These are phyloP conservation scores for Hsuehochloa calcarea DNA, from an alignment of 176 grass and related monocot genomes.

Conservation along the genomic window DNA sequence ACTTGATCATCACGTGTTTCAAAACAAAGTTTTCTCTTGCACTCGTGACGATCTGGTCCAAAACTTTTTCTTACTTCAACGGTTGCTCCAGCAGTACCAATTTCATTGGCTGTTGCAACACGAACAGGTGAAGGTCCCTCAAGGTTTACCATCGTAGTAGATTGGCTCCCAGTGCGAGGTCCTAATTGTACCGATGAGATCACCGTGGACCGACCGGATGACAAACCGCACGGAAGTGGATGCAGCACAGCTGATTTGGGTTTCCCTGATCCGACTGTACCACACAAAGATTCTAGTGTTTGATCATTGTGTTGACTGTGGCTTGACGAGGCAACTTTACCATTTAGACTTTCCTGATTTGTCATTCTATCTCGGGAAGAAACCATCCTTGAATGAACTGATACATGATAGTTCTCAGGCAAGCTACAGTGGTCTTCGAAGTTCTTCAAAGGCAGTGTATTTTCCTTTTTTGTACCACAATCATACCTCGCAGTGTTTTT, in stretches of 20 bases:
- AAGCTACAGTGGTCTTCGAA: background rate
- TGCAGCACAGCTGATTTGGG: background rate
- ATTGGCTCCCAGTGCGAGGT: conserved; percentile 10
- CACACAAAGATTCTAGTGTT: background rate
- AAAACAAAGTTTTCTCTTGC: conserved; percentile 40
- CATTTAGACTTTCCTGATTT: conserved; percentile 35
- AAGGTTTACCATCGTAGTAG: conserved; percentile 14
- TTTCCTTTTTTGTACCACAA: conserved; percentile 14
- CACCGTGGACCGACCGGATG: background rate
- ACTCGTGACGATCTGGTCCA: background rate
- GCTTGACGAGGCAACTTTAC: conserved; percentile 22
- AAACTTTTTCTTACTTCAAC: conserved; percentile 15
- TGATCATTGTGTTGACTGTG: background rate
- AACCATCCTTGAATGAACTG: background rate
- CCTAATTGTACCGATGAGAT: background rate
- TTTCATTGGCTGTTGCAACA: conserved; percentile 10
- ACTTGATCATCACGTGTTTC: conserved; percentile 18
- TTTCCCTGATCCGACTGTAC: background rate
- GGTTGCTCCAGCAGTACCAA: background rate
- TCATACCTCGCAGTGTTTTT: background rate
- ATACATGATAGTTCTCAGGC: background rate
- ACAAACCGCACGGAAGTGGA: background rate
- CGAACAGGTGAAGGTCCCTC: background rate
- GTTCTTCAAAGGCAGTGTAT: background rate
- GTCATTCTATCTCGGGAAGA: conserved; percentile 17